Percentiles rank a stretch among this genome's conserved stretches.
Evolutionary conservation across 164 flowering plant genomes (phyloP).

Genomic region (Aristolochia contorta): DNA sequence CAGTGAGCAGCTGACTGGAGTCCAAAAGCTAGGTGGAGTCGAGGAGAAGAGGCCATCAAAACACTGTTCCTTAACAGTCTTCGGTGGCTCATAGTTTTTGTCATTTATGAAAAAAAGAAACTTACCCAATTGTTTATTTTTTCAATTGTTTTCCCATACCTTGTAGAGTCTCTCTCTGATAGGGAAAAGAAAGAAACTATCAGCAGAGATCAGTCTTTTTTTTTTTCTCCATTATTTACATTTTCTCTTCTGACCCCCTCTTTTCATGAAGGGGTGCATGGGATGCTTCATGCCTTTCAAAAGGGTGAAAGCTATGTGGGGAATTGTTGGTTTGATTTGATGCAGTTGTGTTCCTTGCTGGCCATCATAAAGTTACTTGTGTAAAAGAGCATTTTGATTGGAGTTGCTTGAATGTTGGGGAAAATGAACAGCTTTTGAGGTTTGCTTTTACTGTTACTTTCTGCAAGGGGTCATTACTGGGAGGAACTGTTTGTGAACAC

Average conservation of each 20-base stretch:
- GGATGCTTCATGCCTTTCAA: constrained; percentile 28
- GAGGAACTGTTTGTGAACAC: background rate
- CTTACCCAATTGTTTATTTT: constrained; percentile 13
- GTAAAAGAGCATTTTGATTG: constrained; percentile 22
- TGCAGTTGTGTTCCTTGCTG: constrained; percentile 29
- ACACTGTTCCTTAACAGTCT: constrained; percentile 10
- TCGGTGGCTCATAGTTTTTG: constrained; percentile 4
- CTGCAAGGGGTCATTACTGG: constrained; percentile 4
- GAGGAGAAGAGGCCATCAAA: constrained; percentile 13
- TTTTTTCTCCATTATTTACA: constrained; percentile 1
- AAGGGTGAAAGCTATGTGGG: constrained; percentile 34
- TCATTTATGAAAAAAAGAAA: constrained; percentile 7
- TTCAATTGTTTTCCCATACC: constrained; percentile 8
- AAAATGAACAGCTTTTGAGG: constrained; percentile 5
- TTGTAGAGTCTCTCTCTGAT: background rate
- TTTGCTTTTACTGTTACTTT: constrained; percentile 5
- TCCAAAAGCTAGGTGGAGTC: constrained; percentile 17
- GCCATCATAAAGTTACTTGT: constrained; percentile 20
- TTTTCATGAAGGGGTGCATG: constrained; percentile 21
- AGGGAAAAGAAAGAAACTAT: background rate
- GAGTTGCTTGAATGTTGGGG: constrained; percentile 26
- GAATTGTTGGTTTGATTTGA: constrained; percentile 27
- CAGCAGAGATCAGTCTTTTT: constrained; percentile 4
- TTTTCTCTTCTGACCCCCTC: constrained; percentile 4
- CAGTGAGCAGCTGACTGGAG: constrained; percentile 25